Evolutionary conservation across 371 early-diverging fungal species (phyloP).

Genomic region (Synchytrium microbalum): DNA sequence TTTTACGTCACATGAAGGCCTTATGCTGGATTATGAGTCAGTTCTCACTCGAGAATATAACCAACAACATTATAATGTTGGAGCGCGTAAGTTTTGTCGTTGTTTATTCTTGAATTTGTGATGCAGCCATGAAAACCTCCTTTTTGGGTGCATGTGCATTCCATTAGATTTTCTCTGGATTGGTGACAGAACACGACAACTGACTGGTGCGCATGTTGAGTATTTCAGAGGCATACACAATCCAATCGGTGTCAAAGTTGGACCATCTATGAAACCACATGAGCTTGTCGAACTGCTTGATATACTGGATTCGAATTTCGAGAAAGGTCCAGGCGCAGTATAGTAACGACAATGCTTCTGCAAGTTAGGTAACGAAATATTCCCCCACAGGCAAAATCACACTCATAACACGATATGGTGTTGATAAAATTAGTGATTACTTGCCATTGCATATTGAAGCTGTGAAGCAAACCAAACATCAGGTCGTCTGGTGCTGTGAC

Average conservation of each 20-base stretch:
- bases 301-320: slow-evolving; percentile 76
- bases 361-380: not conserved
- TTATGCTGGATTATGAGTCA: slow-evolving; percentile 85
- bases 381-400: slow-evolving; percentile 77
- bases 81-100: no score
- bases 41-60: slow-evolving; percentile 67
- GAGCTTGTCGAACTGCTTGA: slow-evolving; percentile 74
- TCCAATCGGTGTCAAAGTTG: slow-evolving; percentile 94
- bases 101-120: no score
- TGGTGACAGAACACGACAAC: slow-evolving; percentile 93
- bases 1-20: slow-evolving; percentile 91
- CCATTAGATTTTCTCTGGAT: slow-evolving; percentile 95
- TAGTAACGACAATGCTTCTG: not conserved
- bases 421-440: slow-evolving; percentile 64
- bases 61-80: no score
- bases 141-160: slow-evolving; percentile 58
- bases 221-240: slow-evolving; percentile 91
- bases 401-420: slow-evolving; percentile 90
- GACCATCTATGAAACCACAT: slow-evolving; percentile 80
- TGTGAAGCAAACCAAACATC: slow-evolving; percentile 68
- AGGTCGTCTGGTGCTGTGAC: slow-evolving; percentile 93
- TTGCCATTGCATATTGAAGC: slow-evolving; percentile 85
- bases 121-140: no score
- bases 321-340: no score
- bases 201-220: slow-evolving; percentile 91